Evolutionary conservation across 257 asterid species (phyloP).

Genomic region (Catharanthus roseus): DNA sequence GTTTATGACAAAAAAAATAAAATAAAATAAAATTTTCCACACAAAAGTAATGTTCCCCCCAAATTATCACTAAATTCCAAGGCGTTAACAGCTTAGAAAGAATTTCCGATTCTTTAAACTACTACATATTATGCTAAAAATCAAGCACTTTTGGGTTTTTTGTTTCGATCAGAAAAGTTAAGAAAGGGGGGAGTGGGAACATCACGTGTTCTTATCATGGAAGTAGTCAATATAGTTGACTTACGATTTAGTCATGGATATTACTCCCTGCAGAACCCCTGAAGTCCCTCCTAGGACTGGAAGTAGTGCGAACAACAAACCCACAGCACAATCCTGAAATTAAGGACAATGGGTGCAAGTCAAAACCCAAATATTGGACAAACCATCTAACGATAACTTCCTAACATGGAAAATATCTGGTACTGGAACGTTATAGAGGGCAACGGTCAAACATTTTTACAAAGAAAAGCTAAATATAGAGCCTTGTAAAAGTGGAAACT

Average conservation of each 20-base stretch:
- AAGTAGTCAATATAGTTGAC: constrained; percentile 18
- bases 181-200: not conserved
- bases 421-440: not conserved
- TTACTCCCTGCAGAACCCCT: constrained; percentile 82
- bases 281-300: constrained; percentile 98
- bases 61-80: too few relatives aligned
- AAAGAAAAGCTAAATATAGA: not conserved
- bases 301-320: constrained; percentile 91
- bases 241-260: constrained; percentile 97
- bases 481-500: not conserved
- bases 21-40: too few relatives aligned
- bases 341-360: constrained; percentile 8
- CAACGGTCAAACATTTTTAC: not conserved
- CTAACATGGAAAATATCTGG: not conserved
- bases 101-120: not conserved
- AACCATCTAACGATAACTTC: not conserved
- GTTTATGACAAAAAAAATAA: not conserved
- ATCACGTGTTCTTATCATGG: not conserved
- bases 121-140: not conserved
- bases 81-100: not conserved
- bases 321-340: constrained; percentile 97
- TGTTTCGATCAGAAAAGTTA: too few relatives aligned
- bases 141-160: too few relatives aligned
- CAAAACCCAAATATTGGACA: not conserved
- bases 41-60: not conserved